Conservation (phyloP, 768 basidiomycete species). For the Lepiota venenata region DNA sequence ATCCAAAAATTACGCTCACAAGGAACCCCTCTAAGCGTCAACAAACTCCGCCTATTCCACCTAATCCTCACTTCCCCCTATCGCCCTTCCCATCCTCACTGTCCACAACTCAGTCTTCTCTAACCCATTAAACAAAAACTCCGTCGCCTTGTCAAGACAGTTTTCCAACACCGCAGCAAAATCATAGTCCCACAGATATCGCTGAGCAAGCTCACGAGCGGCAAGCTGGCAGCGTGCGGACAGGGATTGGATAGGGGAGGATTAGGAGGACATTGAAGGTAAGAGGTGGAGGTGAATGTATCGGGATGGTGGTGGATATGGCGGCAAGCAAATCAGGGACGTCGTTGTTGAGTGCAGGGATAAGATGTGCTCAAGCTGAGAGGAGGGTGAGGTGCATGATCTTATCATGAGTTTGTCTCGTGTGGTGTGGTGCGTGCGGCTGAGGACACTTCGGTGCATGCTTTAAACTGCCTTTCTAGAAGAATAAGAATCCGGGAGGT, state of each 20-base stretch:
- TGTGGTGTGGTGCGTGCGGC: neutral
- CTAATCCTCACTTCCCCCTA: constrained; percentile 50
- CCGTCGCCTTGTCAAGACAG: constrained; percentile 69
- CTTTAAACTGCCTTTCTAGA: constrained; percentile 46
- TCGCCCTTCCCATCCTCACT: constrained; percentile 20
- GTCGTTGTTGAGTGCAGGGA: constrained; percentile 21
- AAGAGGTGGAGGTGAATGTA: neutral
- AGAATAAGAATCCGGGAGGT: neutral
- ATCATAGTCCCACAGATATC: constrained; percentile 73
- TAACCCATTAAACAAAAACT: constrained; percentile 59
- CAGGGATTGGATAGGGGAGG: constrained; percentile 21
- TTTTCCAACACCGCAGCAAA: constrained; percentile 68
- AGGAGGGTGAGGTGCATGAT: constrained; percentile 25
- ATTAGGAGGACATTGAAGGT: constrained; percentile 6
- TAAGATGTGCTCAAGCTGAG: constrained; percentile 26
- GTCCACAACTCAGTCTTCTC: constrained; percentile 53
- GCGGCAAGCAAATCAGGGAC: neutral
- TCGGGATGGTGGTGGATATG: too few species aligned
- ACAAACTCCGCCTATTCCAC: constrained; percentile 72
- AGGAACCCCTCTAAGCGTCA: constrained; percentile 64
- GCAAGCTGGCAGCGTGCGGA: constrained; percentile 34
- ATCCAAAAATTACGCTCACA: too few species aligned
- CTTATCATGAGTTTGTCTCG: neutral
- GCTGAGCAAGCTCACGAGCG: constrained; percentile 60
- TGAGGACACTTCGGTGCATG: constrained; percentile 1